Base-by-base conservation (phyloP, 75 land plant genomes). In the Larix kaempferi region DNA sequence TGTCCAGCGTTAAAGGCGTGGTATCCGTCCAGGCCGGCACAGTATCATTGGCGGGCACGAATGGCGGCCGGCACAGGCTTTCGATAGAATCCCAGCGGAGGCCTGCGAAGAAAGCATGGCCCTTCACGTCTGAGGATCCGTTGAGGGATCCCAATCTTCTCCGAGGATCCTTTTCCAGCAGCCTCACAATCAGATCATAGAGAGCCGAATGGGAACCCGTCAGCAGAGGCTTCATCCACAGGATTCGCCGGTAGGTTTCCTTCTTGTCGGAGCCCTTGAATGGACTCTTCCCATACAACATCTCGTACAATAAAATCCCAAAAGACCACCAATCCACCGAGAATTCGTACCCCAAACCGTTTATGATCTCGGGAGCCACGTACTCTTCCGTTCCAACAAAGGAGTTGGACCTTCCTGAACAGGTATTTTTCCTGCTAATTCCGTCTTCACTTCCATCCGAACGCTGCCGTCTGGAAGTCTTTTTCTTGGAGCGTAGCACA, bases 111-210 rank as follows among this genome's bases (percentile, higher is more conserved):
- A 93, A 93, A 66, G 56, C 79, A 57, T 93, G 96, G 54, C 75
- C 83, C 79, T 83, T 91, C 39, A 93, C 82, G 82, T 91, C 96
- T 11, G 27, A 69, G 55, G 94, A 90, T 23, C 95, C 95, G 6
- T 85, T 55, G 33, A 1, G 29, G 74, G 59, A 86, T 17, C 94
- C 94, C 41, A 93, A 76, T 29, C 98, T 78, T 44, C 72, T 66
- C 8, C 65, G 35, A 27, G 93, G 92, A 25, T 94, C 89, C 83
- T 92, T 94, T 78, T 80, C 82, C 25, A 94, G 77, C 74, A 94
- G 78, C 74, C 77, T 57, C 59, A 19, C 49, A 71, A 92, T 88
- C 41, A 94, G 79, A 33, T 92, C 93, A 21, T 74, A 81, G 4
- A 92, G 79, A 17, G 72, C 22, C 21, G n/a, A 8, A 6, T 41